A percentile compares a stretch with the other conserved stretches of the same genome.
Evolutionary conservation across 2,329 filamentous ascomycete species (phyloP).

Genomic region (Plectosphaerella plurivora): DNA sequence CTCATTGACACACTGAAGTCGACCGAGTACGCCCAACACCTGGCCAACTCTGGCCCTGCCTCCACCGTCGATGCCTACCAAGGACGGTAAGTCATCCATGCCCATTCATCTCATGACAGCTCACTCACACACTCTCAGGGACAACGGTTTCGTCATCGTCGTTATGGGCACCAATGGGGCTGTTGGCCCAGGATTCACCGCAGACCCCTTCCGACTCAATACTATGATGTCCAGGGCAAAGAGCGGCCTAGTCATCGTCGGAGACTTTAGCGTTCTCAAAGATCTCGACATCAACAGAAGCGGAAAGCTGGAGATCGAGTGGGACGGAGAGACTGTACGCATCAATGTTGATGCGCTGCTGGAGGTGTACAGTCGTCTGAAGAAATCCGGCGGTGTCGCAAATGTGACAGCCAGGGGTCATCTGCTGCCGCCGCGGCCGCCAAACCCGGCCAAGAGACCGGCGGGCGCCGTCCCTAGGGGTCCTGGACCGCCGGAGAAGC

Average conservation of each 20-base stretch:
- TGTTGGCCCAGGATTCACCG: conserved; percentile 11
- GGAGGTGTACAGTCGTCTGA: too few relatives aligned
- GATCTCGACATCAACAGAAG: too few relatives aligned
- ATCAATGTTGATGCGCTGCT: too few relatives aligned
- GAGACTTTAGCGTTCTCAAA: conserved; percentile 16
- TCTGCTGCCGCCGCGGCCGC: too few relatives aligned
- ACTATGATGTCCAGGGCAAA: conserved; percentile 12
- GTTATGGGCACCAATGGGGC: conserved; percentile 12
- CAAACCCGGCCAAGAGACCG: too few relatives aligned
- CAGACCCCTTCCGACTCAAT: conserved; percentile 9
- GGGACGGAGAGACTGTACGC: too few relatives aligned
- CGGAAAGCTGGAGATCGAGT: not conserved
- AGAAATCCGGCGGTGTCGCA: too few relatives aligned
- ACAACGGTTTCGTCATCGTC: conserved; percentile 12
- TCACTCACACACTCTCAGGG: conserved; percentile 4
- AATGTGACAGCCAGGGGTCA: too few relatives aligned
- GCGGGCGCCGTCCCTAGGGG: too few relatives aligned
- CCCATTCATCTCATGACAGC: too few relatives aligned
- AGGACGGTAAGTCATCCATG: conserved; percentile 4
- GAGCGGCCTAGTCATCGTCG: conserved; percentile 13
- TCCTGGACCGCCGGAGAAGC: too few relatives aligned
- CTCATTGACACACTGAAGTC: conserved; percentile 2
- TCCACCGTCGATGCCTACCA: conserved; percentile 15
- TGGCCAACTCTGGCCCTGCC: conserved; percentile 4
- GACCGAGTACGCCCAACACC: conserved; percentile 4